A percentile compares a stretch with the other conserved stretches of the same genome.
Conservation (phyloP, 306 rosid genomes). For the Trifolium subterraneum region DNA sequence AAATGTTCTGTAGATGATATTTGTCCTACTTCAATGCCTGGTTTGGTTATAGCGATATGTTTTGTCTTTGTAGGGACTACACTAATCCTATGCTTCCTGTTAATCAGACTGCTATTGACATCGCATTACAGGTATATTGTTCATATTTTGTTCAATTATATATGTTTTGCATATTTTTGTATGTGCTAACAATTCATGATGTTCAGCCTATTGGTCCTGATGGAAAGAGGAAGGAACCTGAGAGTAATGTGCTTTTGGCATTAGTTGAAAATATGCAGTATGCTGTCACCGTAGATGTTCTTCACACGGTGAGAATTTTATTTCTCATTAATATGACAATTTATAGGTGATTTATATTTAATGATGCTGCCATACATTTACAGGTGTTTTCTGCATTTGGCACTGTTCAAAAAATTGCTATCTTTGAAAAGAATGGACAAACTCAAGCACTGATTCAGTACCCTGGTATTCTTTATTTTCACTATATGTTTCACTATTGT, state of each 20-base stretch:
- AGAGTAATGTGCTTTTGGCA: conserved; percentile 91
- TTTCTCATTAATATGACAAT: neutral
- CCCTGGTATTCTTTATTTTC: conserved; percentile 59
- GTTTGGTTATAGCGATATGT: conserved; percentile 12
- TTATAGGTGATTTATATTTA: conserved; percentile 32
- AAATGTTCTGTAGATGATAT: conserved; percentile 4
- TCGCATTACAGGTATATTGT: conserved; percentile 67
- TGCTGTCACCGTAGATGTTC: conserved; percentile 87
- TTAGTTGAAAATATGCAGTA: conserved; percentile 95
- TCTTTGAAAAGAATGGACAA: conserved; percentile 87
- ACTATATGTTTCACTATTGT: neutral
- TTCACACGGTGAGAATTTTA: conserved; percentile 66
- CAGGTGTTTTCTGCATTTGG: conserved; percentile 88
- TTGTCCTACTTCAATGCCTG: conserved; percentile 12
- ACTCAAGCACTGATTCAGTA: conserved; percentile 85
- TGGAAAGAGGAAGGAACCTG: conserved; percentile 82
- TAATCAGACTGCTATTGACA: conserved; percentile 89
- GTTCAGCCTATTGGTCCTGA: conserved; percentile 85
- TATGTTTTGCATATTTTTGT: conserved; percentile 6
- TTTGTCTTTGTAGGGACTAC: conserved; percentile 72
- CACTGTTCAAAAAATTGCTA: conserved; percentile 79
- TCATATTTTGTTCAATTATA: conserved; percentile 3
- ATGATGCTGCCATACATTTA: conserved; percentile 18
- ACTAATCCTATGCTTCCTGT: conserved; percentile 96
- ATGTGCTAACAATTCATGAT: conserved; percentile 43